Evolutionary conservation across 1,284 basidiomycete species (phyloP).

Genomic region (Cutaneotrichosporon sp.): DNA sequence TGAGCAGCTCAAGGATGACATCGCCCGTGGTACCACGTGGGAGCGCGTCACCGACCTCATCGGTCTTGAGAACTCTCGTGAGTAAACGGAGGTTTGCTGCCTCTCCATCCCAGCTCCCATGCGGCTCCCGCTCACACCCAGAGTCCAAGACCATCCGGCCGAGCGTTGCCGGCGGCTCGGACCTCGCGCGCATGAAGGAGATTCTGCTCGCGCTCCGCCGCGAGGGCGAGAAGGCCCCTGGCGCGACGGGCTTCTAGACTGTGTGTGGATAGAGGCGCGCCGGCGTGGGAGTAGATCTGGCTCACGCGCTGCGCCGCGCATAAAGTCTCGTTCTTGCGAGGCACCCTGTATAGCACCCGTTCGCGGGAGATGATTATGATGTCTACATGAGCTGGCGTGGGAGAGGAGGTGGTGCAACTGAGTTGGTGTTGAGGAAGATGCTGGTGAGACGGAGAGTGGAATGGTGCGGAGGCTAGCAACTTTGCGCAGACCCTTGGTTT

Average conservation of each 20-base stretch:
- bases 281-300: background rate
- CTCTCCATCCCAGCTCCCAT: no score
- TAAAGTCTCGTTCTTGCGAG: conserved; percentile 3
- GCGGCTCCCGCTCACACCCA: conserved; percentile 18
- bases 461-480: background rate
- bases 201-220: conserved; percentile 80
- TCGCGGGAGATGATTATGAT: conserved; percentile 10
- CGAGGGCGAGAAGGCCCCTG: conserved; percentile 86
- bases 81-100: conserved; percentile 22
- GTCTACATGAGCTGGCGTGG: background rate
- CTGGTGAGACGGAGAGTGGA: background rate
- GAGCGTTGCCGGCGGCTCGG: conserved; percentile 81
- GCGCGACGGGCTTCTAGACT: conserved; percentile 79
- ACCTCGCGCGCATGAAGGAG: conserved; percentile 88
- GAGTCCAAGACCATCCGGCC: conserved; percentile 92
- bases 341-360: conserved; percentile 11
- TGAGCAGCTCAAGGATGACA: conserved; percentile 68
- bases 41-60: conserved; percentile 84
- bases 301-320: background rate
- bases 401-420: no score
- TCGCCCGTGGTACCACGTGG: conserved; percentile 94
- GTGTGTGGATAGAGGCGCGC: conserved; percentile 5
- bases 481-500: background rate
- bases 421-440: background rate
- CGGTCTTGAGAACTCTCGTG: conserved; percentile 87